Conservation (phyloP, 2,329 filamentous ascomycete species). For the Xylariaceae sp. region DNA sequence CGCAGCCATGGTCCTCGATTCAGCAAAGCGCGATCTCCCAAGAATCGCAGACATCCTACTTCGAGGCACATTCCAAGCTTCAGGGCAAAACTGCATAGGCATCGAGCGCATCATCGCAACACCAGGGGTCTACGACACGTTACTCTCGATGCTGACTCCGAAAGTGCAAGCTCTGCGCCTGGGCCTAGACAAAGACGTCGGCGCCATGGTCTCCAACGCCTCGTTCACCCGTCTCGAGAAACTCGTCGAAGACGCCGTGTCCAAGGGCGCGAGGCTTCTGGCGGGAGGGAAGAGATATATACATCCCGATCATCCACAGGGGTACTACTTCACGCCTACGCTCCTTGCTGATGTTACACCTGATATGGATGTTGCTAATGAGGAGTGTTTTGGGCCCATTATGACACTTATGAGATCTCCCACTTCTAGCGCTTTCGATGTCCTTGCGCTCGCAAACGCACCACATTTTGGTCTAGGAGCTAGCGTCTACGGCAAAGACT, state of each 20-base stretch:
- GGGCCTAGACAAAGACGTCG: constrained; percentile 77
- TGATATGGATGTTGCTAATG: constrained; percentile 81
- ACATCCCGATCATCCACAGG: constrained; percentile 72
- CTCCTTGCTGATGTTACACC: constrained; percentile 86
- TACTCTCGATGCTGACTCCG: constrained; percentile 69
- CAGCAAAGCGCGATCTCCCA: constrained; percentile 61
- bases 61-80: constrained; percentile 89
- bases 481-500: constrained; percentile 75
- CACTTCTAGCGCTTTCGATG: constrained; percentile 56
- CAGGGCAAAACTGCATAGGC: constrained; percentile 96
- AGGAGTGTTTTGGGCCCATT: constrained; percentile 90
- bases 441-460: constrained; percentile 78
- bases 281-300: constrained; percentile 70
- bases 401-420: constrained; percentile 78
- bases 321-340: constrained; percentile 91
- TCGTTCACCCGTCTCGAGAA: constrained; percentile 73
- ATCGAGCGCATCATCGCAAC: constrained; percentile 89
- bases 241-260: constrained; percentile 75
- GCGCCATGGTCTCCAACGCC: constrained; percentile 81
- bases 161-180: constrained; percentile 73
- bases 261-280: constrained; percentile 74
- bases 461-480: constrained; percentile 84
- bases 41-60: constrained; percentile 80
- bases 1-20: constrained; percentile 84
- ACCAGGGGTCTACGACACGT: constrained; percentile 69